Percentiles rank a stretch among this genome's conserved stretches.
Evolutionary conservation across 768 basidiomycete genomes (phyloP).

Genomic region (Megacollybia marginata): DNA sequence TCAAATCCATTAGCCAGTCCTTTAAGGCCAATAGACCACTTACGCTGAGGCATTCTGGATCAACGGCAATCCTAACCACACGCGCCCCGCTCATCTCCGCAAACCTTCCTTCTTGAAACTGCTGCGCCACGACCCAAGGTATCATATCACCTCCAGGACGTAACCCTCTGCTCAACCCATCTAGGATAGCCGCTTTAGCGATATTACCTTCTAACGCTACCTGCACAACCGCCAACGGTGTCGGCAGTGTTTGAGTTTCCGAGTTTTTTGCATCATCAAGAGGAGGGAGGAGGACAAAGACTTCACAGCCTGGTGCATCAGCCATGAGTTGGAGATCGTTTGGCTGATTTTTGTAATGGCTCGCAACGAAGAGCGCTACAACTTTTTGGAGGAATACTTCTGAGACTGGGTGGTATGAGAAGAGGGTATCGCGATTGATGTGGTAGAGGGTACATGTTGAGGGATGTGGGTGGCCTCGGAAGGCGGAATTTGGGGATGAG

Average conservation of each 20-base stretch:
- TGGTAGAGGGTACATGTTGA: constrained; percentile 92
- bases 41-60: constrained; percentile 91
- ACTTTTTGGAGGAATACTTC: constrained; percentile 96
- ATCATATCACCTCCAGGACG: constrained; percentile 95
- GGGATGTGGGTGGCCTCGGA: constrained; percentile 88
- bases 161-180: constrained; percentile 75
- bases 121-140: constrained; percentile 90
- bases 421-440: constrained; percentile 91
- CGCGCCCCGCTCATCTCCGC: constrained; percentile 86
- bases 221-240: constrained; percentile 92
- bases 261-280: constrained; percentile 47
- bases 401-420: constrained; percentile 96
- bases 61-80: constrained; percentile 88
- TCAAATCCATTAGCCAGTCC: constrained; percentile 3
- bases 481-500: constrained; percentile 27
- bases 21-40: constrained; percentile 19
- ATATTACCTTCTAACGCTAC: constrained; percentile 95
- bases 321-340: constrained; percentile 97
- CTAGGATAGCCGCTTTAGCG: constrained; percentile 76
- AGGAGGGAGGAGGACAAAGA: constrained; percentile 93
- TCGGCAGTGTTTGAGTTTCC: constrained; percentile 48
- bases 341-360: constrained; percentile 98
- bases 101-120: constrained; percentile 95
- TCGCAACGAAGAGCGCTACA: constrained; percentile 97
- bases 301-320: constrained; percentile 93